A percentile compares a stretch with the other conserved stretches of the same genome.
Conservation (phyloP, 495 filamentous ascomycete genomes). For the Lasiosphaeriaceae sp. region DNA sequence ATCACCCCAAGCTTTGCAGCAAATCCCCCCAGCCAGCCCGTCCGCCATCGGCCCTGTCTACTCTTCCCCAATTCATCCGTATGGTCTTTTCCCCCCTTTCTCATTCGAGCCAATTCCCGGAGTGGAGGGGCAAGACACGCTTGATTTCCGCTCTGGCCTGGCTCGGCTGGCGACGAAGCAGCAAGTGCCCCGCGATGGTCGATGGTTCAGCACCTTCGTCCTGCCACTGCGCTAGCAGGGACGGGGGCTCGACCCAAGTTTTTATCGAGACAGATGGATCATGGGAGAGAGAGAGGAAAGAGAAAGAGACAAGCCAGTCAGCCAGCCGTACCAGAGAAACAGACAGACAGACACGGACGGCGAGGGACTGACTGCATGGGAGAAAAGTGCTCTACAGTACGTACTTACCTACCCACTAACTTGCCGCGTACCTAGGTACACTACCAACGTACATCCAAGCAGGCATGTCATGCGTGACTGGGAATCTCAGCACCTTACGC, state of each 20-base stretch:
- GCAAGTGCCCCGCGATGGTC: background rate
- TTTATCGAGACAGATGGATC: too few species aligned
- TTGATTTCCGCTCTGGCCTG: background rate
- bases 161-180: background rate
- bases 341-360: background rate
- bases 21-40: constrained; percentile 5
- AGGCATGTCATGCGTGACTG: too few species aligned
- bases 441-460: too few species aligned
- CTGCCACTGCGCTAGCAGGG: background rate
- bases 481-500: too few species aligned
- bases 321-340: too few species aligned
- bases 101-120: constrained; percentile 6
- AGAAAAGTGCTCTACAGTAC: background rate
- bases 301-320: background rate
- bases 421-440: too few species aligned
- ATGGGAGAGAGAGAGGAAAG: background rate
- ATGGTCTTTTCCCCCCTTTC: too few species aligned
- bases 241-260: background rate
- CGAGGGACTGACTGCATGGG: background rate
- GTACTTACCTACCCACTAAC: too few species aligned
- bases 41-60: constrained; percentile 7
- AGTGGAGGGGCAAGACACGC: constrained; percentile 1
- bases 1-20: background rate
- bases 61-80: constrained; percentile 14
- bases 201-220: background rate